These are phyloP conservation scores for Stagonosporopsis chrysanthemi DNA, from an alignment of 2,329 filamentous ascomycete species.

Conservation along the genomic window DNA sequence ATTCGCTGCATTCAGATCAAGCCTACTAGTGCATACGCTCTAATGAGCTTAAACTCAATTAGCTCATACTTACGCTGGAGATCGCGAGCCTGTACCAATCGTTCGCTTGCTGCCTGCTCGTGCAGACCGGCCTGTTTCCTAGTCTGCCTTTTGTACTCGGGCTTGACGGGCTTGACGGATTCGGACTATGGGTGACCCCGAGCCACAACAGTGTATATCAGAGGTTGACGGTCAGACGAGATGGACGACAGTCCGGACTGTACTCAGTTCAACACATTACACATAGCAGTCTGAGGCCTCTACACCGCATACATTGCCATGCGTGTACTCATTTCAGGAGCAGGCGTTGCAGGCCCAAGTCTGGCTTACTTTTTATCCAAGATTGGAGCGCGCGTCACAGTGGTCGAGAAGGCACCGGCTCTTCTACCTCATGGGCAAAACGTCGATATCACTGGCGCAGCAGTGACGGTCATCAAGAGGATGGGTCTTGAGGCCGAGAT, in stretches of 20 bases:
- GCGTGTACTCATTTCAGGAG: conserved; percentile 46
- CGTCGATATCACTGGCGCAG: conserved; percentile 54
- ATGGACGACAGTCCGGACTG: background rate
- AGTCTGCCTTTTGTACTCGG: background rate
- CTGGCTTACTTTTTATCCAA: conserved; percentile 44
- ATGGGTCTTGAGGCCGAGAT: conserved; percentile 51
- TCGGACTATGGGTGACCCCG: background rate
- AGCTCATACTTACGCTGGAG: conserved; percentile 1
- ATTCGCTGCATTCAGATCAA: conserved; percentile 1
- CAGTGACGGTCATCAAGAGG: conserved; percentile 49
- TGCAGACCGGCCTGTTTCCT: background rate
- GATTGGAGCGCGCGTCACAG: conserved; percentile 36
- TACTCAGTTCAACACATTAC: background rate
- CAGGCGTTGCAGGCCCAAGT: conserved; percentile 49
- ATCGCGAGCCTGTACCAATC: conserved; percentile 1
- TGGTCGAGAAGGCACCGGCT: conserved; percentile 52
- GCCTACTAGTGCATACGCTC: conserved; percentile 1
- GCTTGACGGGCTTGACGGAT: conserved; percentile 3
- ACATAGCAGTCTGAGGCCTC: background rate
- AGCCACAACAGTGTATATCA: conserved; percentile 2
- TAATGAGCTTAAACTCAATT: conserved; percentile 8
- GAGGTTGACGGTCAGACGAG: background rate
- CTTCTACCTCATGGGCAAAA: conserved; percentile 52
- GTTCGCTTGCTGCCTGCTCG: background rate
- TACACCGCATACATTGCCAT: conserved; percentile 17